Percentiles rank a stretch among this genome's conserved stretches.
phyloP scores from a whole-genome alignment of 345 rosid species.

The Aquilaria sinensis region DNA sequence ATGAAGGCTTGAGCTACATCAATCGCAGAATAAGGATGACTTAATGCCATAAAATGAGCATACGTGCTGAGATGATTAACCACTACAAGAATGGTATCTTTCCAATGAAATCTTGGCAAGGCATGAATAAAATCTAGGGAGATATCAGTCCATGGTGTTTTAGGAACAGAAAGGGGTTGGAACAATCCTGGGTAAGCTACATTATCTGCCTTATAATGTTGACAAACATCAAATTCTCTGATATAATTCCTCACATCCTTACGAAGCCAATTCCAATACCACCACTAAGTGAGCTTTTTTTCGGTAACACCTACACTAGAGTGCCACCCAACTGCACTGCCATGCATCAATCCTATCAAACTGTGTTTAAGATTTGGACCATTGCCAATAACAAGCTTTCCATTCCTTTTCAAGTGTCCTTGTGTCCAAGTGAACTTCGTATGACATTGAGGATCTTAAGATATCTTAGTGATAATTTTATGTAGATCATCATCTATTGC shows the following conservation, averaged over 20 bases:
- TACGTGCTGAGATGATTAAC: constrained; percentile 9
- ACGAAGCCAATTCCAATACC: neutral
- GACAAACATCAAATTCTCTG: neutral
- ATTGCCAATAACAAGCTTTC: neutral
- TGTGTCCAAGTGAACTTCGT: neutral
- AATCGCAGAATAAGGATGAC: neutral
- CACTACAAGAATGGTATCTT: constrained; percentile 2
- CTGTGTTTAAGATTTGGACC: too few species aligned
- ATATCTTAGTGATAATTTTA: too few species aligned
- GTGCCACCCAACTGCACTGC: neutral
- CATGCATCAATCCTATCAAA: too few species aligned
- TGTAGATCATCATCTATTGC: neutral
- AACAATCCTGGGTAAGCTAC: neutral
- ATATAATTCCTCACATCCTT: neutral
- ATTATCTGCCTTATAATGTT: neutral
- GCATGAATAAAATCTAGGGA: constrained; percentile 6
- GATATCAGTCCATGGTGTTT: neutral
- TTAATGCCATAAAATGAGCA: neutral
- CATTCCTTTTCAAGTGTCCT: neutral
- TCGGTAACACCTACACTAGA: neutral
- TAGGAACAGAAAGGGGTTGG: neutral
- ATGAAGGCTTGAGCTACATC: neutral
- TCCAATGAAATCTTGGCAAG: constrained; percentile 2
- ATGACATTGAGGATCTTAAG: neutral
- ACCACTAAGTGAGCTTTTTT: neutral